Conservation (phyloP, 768 basidiomycete species). For the Xerocomus brunneocitrinus region DNA sequence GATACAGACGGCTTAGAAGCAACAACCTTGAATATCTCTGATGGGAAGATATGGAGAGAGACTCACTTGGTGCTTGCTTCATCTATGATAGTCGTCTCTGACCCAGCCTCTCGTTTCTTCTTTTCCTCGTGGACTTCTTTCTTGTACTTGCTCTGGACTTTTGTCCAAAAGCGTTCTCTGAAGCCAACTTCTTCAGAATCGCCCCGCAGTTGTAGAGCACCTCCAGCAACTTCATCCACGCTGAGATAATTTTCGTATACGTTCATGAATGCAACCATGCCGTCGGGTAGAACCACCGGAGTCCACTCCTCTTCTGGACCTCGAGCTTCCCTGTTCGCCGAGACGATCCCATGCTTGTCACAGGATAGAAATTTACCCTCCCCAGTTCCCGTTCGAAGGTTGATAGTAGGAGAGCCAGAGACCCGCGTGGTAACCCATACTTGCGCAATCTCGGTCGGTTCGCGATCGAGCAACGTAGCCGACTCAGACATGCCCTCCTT, state of each 20-base stretch:
- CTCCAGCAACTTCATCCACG: conserved; percentile 85
- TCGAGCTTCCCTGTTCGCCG: conserved; percentile 81
- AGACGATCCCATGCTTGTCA: conserved; percentile 80
- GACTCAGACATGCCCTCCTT: conserved; percentile 50
- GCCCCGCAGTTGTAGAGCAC: conserved; percentile 68
- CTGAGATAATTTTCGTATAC: conserved; percentile 85
- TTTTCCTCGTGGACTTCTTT: conserved; percentile 76
- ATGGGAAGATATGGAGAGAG: conserved; percentile 1
- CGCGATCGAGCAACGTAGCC: conserved; percentile 53
- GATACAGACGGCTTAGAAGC: conserved; percentile 56
- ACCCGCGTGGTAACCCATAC: conserved; percentile 90
- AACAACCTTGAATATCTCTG: conserved; percentile 1
- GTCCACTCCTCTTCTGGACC: conserved; percentile 96
- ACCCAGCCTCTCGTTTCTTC: conserved; percentile 58
- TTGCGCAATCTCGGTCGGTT: conserved; percentile 78
- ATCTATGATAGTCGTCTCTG: conserved; percentile 53
- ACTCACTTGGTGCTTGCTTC: conserved; percentile 74
- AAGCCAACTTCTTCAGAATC: conserved; percentile 87
- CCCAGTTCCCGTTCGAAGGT: conserved; percentile 80
- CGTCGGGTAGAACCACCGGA: conserved; percentile 73
- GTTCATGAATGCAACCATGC: conserved; percentile 85
- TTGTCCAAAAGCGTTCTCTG: conserved; percentile 81
- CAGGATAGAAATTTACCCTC: conserved; percentile 89
- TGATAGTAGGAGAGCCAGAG: conserved; percentile 79
- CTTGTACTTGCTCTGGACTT: conserved; percentile 87